Base-by-base conservation (phyloP, 2,329 filamentous ascomycete species). In the Stemphylium lycopersici region DNA sequence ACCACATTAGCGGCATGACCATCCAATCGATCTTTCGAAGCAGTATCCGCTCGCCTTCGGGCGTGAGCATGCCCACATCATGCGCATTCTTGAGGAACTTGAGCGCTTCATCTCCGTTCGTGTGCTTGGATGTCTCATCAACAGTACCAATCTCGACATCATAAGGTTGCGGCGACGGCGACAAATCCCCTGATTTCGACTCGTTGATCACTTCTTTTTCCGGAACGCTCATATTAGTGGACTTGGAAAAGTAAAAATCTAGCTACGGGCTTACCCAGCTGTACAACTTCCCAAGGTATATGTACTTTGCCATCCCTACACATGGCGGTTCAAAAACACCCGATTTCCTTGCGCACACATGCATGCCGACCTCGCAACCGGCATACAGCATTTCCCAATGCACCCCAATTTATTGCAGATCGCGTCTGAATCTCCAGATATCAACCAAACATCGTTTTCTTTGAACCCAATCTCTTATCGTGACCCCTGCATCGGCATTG, bases 1-100 rank as follows among this genome's bases (percentile, higher is more conserved):
- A 59, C 63, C 66, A 76, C 70, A 78, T 74, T 10, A 77, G 53
- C 3, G 76, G 76, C 61, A 78, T 70, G 29, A 79, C 72, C 66
- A 73, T 74, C 64, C 67, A 73, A 41, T 79, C 76, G 24, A 78
- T 76, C 57, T 75, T 77, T 4, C 70, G 60, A 12, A 69, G 34
- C 18, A 71, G 39, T 7, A 40, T 54, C 8, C 56, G 61, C 44
- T 68, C 63, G 15, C 59, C 62, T 5, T 62, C 59, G 3, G 42
- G 47, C 20, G 54, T 63, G n/a, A 57, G 42, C 33, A 50, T 52
- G 13, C 48, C 57, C 15, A 61, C 57, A 44, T 56, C 45, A 29
- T 60, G 55, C 11, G 62, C 58, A 32, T 50, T 54, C 18, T 56
- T 62, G 15, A 70, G 65, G 24, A 70, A 67, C 4, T 60, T 53